Percentiles rank a stretch among this genome's conserved stretches.
phyloP scores from a whole-genome alignment of 768 basidiomycete species.

The Lactifluus pinguis region DNA sequence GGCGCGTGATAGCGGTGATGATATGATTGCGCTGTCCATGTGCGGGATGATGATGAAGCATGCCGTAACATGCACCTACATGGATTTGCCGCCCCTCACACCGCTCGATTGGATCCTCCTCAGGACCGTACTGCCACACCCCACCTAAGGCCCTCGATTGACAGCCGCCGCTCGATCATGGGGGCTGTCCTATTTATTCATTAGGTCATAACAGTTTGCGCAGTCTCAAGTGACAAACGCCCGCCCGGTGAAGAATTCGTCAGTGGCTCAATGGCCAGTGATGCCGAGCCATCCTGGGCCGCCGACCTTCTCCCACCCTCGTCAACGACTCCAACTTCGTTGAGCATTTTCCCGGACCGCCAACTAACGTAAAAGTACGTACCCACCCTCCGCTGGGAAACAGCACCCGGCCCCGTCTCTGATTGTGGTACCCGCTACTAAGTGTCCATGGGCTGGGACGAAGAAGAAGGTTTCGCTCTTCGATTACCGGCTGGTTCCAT shows the following conservation, averaged over 20 bases:
- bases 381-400: background rate
- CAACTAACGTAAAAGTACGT: background rate
- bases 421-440: background rate
- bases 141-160: background rate
- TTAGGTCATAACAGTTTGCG: background rate
- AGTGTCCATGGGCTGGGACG: background rate
- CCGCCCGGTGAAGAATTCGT: background rate
- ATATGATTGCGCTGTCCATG: background rate
- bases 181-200: background rate
- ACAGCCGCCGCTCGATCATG: background rate
- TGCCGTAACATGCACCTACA: background rate
- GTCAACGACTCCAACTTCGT: background rate
- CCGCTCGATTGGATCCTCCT: background rate
- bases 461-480: background rate
- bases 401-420: background rate
- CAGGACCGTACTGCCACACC: background rate
- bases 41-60: background rate
- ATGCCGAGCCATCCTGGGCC: too few species aligned
- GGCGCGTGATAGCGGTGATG: background rate
- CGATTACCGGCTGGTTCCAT: background rate
- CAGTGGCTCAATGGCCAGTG: background rate
- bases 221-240: background rate
- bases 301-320: background rate
- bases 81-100: too few species aligned
- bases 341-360: background rate